These are phyloP conservation scores for Pleurotus sapidus DNA, from an alignment of 768 basidiomycete species.

Conservation along the genomic window DNA sequence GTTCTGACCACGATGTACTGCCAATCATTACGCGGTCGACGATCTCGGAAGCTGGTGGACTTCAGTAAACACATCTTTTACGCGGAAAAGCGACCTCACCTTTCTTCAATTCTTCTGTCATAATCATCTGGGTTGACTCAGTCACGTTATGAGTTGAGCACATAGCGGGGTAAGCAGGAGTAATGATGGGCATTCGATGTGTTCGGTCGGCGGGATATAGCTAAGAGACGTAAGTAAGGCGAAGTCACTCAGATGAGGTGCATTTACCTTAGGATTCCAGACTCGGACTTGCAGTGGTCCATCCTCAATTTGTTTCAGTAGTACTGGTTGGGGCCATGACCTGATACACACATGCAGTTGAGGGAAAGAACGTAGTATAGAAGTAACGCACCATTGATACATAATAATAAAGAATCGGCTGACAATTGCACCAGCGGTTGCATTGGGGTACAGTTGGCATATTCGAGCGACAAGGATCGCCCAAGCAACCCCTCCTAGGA, in stretches of 20 bases:
- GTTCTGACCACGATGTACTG: constrained; percentile 82
- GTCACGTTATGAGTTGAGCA: constrained; percentile 99
- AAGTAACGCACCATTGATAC: constrained; percentile 79
- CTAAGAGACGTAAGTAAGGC: constrained; percentile 30
- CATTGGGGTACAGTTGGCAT: constrained; percentile 97
- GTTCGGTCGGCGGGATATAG: constrained; percentile 88
- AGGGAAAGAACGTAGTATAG: background rate
- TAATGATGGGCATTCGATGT: constrained; percentile 99
- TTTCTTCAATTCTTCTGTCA: constrained; percentile 94
- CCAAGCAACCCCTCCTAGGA: constrained; percentile 98
- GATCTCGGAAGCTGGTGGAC: constrained; percentile 74
- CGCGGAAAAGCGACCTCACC: constrained; percentile 38
- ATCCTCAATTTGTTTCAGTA: constrained; percentile 95
- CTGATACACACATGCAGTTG: constrained; percentile 37
- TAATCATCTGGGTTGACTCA: constrained; percentile 91
- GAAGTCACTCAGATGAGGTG: background rate
- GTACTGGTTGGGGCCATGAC: constrained; percentile 98
- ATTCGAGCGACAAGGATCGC: constrained; percentile 98
- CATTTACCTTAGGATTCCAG: constrained; percentile 91
- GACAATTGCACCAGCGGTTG: constrained; percentile 91
- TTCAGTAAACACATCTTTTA: constrained; percentile 10
- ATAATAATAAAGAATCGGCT: constrained; percentile 98
- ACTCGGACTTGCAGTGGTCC: constrained; percentile 91
- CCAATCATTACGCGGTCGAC: constrained; percentile 90
- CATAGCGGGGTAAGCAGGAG: constrained; percentile 98